Evolutionary conservation across 805 yeast species (phyloP), one percentile per base, ranked within the genome.

Genomic region (Suhomyces tanzawaensis): DNA sequence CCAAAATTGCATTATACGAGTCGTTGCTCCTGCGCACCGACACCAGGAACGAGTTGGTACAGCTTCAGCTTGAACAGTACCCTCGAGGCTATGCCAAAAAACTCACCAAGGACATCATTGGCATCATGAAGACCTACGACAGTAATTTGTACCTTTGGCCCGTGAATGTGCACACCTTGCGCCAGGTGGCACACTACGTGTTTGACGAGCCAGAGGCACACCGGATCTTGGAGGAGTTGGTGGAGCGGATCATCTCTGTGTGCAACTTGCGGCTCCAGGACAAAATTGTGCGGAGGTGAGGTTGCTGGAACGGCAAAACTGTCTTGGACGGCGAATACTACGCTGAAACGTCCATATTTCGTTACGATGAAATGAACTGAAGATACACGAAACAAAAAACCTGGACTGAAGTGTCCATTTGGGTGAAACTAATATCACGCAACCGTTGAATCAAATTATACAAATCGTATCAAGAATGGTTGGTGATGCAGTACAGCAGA

Each of bases 81-180:
- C 59, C 67, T 1, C 36, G 49, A 2, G 50, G 56, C 21, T 59
- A 54, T 38, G 41, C 47, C 7, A 54, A 55, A 22, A 49, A 52
- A 13, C 32, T 62, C 14, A 62, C 71, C 15, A 55, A 54, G 37
- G 71, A 66, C 24, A 51, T 65, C 6, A 52, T 66, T 25, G 73
- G 72, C 2, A 64, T 67, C 21, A 42, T 67, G 47, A 55, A 54
- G 36, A 62, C 71, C 2, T 68, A 67, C 38, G 69, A 66, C 25
- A 38, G 51, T 11, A 66, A 62, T 41, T 27, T 52, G 25, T 39
- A 43, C 21, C 47, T 67, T 21, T 65, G 71, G 71, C 57, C 70
- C 1, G 55, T 60, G 19, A 61, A 55, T 40, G 52, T 64, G 13
- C 71, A 66, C 39, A 53, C 61, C 1, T 42, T 65, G 14, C 48